Conservation (phyloP, 1,284 basidiomycete genomes). For the Moniliella sp. region DNA sequence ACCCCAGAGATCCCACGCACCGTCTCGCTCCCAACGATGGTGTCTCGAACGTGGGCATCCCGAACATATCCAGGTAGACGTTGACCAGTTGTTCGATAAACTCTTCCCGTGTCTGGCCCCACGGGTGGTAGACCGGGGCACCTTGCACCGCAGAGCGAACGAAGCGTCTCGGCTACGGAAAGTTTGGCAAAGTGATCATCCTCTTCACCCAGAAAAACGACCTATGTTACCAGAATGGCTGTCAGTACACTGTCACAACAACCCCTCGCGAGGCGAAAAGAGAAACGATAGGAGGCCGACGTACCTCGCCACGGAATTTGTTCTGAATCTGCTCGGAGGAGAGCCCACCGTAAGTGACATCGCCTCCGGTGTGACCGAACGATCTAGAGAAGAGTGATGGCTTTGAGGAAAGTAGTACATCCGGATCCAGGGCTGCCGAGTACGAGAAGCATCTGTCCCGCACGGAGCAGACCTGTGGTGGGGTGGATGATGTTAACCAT, state of each 20-base stretch:
- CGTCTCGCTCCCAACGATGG: slow-evolving; percentile 18
- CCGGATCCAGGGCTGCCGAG: slow-evolving; percentile 20
- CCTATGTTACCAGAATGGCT: too few species aligned
- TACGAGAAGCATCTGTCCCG: slow-evolving; percentile 23
- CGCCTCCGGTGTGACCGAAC: slow-evolving; percentile 6
- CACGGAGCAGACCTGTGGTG: slow-evolving; percentile 12
- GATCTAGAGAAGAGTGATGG: slow-evolving; percentile 9
- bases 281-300: too few species aligned
- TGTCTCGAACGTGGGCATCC: slow-evolving; percentile 20
- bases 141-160: slow-evolving; percentile 16
- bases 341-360: slow-evolving; percentile 15
- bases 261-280: too few species aligned
- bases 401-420: slow-evolving; percentile 13
- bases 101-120: slow-evolving; percentile 6
- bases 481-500: slow-evolving; percentile 7
- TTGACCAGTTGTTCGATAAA: slow-evolving; percentile 16
- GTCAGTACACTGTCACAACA: too few species aligned
- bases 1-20: slow-evolving; percentile 20
- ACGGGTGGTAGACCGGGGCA: slow-evolving; percentile 7
- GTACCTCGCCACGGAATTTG: slow-evolving; percentile 16
- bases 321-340: slow-evolving; percentile 7
- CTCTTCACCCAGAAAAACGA: slow-evolving; percentile 10
- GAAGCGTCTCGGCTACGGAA: slow-evolving; percentile 17
- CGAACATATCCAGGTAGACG: slow-evolving; percentile 22
- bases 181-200: slow-evolving; percentile 20